phyloP scores from a whole-genome alignment of 768 basidiomycete genomes.

The Dentipellis fragilis region DNA sequence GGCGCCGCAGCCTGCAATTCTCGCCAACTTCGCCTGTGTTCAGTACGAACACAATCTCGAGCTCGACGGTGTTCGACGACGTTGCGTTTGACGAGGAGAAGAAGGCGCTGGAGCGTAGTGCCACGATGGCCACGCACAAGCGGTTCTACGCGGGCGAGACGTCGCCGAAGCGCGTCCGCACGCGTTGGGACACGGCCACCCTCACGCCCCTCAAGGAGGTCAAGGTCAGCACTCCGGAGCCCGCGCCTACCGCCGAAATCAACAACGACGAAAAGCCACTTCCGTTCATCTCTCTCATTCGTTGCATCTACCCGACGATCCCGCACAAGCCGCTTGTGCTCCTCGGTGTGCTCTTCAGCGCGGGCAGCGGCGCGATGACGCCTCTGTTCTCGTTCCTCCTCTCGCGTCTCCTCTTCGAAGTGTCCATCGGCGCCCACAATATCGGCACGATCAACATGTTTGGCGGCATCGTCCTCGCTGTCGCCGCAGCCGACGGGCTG shows the following conservation, averaged over 20 bases:
- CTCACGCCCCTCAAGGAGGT: slow-evolving; percentile 14
- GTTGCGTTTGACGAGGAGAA: slow-evolving; percentile 38
- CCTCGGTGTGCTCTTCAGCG: slow-evolving; percentile 58
- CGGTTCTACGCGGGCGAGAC: slow-evolving; percentile 1
- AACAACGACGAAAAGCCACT: slow-evolving; percentile 12
- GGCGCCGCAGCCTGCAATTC: slow-evolving; percentile 55
- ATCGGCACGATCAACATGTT: slow-evolving; percentile 52
- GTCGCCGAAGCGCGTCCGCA: slow-evolving; percentile 21
- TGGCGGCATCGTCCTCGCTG: slow-evolving; percentile 60
- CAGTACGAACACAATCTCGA: slow-evolving; percentile 21
- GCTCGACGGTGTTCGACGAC: slow-evolving; percentile 23
- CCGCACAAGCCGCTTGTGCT: slow-evolving; percentile 65
- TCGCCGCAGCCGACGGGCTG: slow-evolving; percentile 70
- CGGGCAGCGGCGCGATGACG: slow-evolving; percentile 75
- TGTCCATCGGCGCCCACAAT: slow-evolving; percentile 62
- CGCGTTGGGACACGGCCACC: slow-evolving; percentile 21
- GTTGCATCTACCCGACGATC: slow-evolving; percentile 54
- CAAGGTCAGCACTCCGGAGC: slow-evolving; percentile 14
- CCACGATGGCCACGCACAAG: slow-evolving; percentile 11
- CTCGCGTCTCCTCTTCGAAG: slow-evolving; percentile 67
- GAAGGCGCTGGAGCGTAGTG: slow-evolving; percentile 14
- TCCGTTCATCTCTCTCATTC: slow-evolving; percentile 39
- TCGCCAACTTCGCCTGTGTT: slow-evolving; percentile 34
- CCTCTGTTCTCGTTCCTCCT: slow-evolving; percentile 90
- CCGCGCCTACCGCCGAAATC: slow-evolving; percentile 4